A percentile compares a stretch with the other conserved stretches of the same genome.
phyloP scores from a whole-genome alignment of 2,329 filamentous ascomycete genomes.

The Arthrobotrys megalospora region DNA sequence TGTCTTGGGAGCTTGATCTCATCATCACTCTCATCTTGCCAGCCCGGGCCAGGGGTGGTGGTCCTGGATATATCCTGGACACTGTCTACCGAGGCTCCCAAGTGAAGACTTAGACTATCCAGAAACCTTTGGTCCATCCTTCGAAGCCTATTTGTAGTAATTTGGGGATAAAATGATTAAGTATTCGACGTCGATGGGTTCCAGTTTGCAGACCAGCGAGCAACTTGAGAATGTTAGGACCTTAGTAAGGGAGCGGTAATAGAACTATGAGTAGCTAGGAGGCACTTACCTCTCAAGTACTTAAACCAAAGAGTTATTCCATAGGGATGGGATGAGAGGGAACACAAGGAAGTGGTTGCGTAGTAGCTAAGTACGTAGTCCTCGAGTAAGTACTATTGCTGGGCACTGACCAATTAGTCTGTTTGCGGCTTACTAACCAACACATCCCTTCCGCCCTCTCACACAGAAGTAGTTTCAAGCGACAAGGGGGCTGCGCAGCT shows the following conservation, averaged over 20 bases:
- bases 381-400: too few species aligned
- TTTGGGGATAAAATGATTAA: background rate
- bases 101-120: conserved; percentile 38
- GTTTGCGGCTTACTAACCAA: too few species aligned
- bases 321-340: too few species aligned
- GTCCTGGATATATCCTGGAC: conserved; percentile 64
- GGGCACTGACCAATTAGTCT: too few species aligned
- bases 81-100: conserved; percentile 31
- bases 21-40: conserved; percentile 69
- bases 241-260: background rate
- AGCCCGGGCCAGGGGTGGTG: conserved; percentile 70
- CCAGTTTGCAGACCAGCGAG: background rate
- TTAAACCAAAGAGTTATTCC: background rate
- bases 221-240: background rate
- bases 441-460: too few species aligned
- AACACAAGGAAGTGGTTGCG: too few species aligned
- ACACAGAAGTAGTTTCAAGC: too few species aligned
- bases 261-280: background rate
- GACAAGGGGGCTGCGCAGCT: too few species aligned
- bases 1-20: conserved; percentile 77
- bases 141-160: background rate
- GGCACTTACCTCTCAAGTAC: background rate
- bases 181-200: background rate
- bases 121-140: conserved; percentile 53
- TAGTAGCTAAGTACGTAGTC: too few species aligned